Evolutionary conservation across 83 land plant genomes (phyloP), one percentile per base, ranked within the genome.

Genomic region (Picea abies): DNA sequence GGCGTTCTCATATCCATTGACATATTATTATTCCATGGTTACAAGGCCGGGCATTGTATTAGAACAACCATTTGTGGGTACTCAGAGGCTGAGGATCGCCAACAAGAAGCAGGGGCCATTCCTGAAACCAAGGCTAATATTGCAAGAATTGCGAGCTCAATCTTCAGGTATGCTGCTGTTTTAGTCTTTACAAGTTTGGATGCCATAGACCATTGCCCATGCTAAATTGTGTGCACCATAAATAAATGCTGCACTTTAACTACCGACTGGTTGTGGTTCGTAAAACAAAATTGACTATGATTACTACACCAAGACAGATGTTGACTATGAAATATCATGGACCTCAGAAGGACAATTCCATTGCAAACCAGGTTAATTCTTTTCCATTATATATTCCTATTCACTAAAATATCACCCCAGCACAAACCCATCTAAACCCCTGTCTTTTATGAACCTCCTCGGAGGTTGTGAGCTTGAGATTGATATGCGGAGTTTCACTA

Each of bases 101-200:
- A 72, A 41, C 56, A 37, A 19, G 22, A 72, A 47, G 20, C 58
- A n/a, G 26, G 77, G 77, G 20, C 23, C 10, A 9, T 73, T 44
- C 56, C 47, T 25, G 11, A 73, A n/a, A 9, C 47, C 58, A 73
- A 73, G 77, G 22, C 25, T 73, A 23, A 44, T 44, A 17, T 73
- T 73, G 56, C 56, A 49, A 49, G 56, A 49, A 49, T 49, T 49
- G 56, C 56, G 56, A 49, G 56, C 12, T 49, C 56, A 49, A 44
- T 44, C 49, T 41, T 73, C 77, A 73, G 77, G 77, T 73, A 47
- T 72, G 76, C 20, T 72, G 9, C 17, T 72, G 11, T 22, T 44
- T n/a, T 3, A 39, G 20, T 25, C 22, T 72, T 41, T 44, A 1
- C 52, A 47, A 47, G 5, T 39, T 37, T n/a, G 7, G 37, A 39